phyloP scores from a whole-genome alignment of 139 green algal species.

The Auxenochlorella pyrenoidosa region DNA sequence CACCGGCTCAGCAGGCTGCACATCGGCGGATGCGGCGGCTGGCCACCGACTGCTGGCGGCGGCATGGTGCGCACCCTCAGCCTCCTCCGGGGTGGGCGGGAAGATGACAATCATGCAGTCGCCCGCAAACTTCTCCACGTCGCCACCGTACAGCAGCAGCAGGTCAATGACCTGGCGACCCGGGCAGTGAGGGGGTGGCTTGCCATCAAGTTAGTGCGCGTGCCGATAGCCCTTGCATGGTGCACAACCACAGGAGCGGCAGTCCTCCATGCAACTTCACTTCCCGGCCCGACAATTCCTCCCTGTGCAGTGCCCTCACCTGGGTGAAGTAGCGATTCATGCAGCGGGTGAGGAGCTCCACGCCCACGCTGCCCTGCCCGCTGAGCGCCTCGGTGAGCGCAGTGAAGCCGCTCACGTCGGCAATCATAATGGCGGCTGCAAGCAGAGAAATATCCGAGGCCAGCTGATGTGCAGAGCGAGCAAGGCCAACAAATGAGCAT shows the following conservation, averaged over 20 bases:
- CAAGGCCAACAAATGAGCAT: too few relatives aligned
- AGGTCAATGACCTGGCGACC: constrained; percentile 71
- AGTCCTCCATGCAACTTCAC: neutral
- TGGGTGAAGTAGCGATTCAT: constrained; percentile 89
- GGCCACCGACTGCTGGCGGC: too few relatives aligned
- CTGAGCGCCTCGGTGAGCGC: constrained; percentile 77
- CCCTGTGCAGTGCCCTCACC: constrained; percentile 14
- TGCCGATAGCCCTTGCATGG: neutral
- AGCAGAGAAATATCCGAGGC: too few relatives aligned
- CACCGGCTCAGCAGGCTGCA: too few relatives aligned
- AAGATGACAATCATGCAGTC: constrained; percentile 88
- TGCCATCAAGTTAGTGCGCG: neutral
- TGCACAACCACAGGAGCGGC: neutral
- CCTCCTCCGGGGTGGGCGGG: constrained; percentile 49
- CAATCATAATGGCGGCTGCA: constrained; percentile 75
- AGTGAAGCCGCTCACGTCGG: constrained; percentile 88
- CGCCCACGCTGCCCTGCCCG: constrained; percentile 58
- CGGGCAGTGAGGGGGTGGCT: neutral
- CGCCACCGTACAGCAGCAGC: constrained; percentile 71
- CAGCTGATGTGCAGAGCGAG: too few relatives aligned
- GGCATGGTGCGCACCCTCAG: neutral
- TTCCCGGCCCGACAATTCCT: too few relatives aligned
- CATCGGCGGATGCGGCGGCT: too few relatives aligned
- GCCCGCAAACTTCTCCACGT: constrained; percentile 89
- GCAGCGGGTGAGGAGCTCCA: constrained; percentile 84